Percentiles rank a stretch among this genome's conserved stretches.
These are phyloP conservation scores for Ziziphus jujuba DNA, from an alignment of 306 rosid species.

Conservation along the genomic window DNA sequence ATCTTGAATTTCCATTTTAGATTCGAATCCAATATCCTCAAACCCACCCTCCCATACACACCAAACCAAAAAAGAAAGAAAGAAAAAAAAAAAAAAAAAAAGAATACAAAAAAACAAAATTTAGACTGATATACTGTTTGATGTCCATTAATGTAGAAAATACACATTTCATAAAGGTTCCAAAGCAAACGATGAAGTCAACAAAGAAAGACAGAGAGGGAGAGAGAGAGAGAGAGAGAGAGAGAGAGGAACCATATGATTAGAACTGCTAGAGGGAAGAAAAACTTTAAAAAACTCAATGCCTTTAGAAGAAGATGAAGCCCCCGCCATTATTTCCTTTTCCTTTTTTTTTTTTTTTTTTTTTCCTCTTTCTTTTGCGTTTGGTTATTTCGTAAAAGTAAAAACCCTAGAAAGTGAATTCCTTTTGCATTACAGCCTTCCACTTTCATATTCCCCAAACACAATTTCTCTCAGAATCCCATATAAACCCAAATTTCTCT, in stretches of 20 bases:
- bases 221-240: background rate
- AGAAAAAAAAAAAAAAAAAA: background rate
- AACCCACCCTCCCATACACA: too few species aligned
- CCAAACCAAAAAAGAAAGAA: too few species aligned
- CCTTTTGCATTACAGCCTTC: too few species aligned
- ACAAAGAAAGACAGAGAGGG: background rate
- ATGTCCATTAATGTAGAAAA: background rate
- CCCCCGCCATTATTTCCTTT: background rate
- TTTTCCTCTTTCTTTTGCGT: too few species aligned
- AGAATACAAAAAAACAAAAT: background rate
- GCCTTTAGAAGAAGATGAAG: background rate
- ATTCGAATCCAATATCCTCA: too few species aligned
- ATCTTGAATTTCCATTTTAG: too few species aligned
- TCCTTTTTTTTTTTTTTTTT: background rate
- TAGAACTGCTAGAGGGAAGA: constrained; percentile 7
- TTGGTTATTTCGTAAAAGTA: too few species aligned
- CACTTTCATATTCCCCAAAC: too few species aligned
- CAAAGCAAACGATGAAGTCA: background rate
- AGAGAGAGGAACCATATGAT: background rate
- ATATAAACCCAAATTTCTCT: too few species aligned
- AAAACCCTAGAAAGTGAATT: too few species aligned
- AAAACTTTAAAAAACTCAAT: constrained; percentile 17
- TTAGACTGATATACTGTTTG: too few species aligned
- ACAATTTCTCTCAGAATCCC: too few species aligned
- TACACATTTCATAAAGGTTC: background rate